Percentiles rank a stretch among this genome's conserved stretches.
Conservation (phyloP, 2,329 filamentous ascomycete genomes). For the Xylaria sp. region DNA sequence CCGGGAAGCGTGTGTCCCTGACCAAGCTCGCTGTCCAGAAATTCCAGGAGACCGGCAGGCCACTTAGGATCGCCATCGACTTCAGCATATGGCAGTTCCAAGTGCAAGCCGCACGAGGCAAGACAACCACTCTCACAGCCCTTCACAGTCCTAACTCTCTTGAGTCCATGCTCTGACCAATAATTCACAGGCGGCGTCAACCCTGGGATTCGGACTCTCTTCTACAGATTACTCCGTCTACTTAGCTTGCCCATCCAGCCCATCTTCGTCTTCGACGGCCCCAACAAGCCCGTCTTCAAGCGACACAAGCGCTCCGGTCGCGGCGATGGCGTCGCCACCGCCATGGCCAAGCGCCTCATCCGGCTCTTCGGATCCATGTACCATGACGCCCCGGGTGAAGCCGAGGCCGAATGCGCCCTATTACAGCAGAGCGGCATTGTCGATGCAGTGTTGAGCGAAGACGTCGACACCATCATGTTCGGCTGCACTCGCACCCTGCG, state of each 20-base stretch:
- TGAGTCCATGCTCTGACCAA: not conserved
- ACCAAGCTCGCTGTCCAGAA: constrained; percentile 76
- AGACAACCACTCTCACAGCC: not conserved
- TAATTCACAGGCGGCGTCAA: constrained; percentile 61
- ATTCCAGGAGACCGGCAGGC: constrained; percentile 62
- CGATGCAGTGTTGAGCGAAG: constrained; percentile 90
- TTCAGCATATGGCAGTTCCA: constrained; percentile 98
- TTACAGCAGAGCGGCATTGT: constrained; percentile 77
- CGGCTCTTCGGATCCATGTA: constrained; percentile 77
- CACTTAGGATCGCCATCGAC: constrained; percentile 84
- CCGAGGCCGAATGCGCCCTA: constrained; percentile 90
- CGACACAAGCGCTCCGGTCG: constrained; percentile 69
- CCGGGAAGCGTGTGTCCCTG: constrained; percentile 72
- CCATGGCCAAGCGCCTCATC: constrained; percentile 77
- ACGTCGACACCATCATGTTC: constrained; percentile 98
- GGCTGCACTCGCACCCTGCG: constrained; percentile 73
- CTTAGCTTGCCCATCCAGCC: constrained; percentile 74
- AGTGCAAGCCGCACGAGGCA: constrained; percentile 68
- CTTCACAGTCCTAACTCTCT: not conserved
- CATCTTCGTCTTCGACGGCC: constrained; percentile 86
- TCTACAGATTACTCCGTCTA: constrained; percentile 80
- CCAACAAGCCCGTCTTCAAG: constrained; percentile 80
- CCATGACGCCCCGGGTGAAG: constrained; percentile 88
- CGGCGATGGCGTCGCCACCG: constrained; percentile 61
- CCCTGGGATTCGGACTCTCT: constrained; percentile 83